phyloP scores from a whole-genome alignment of 306 rosid genomes.

The apple (Malus domestica) region DNA sequence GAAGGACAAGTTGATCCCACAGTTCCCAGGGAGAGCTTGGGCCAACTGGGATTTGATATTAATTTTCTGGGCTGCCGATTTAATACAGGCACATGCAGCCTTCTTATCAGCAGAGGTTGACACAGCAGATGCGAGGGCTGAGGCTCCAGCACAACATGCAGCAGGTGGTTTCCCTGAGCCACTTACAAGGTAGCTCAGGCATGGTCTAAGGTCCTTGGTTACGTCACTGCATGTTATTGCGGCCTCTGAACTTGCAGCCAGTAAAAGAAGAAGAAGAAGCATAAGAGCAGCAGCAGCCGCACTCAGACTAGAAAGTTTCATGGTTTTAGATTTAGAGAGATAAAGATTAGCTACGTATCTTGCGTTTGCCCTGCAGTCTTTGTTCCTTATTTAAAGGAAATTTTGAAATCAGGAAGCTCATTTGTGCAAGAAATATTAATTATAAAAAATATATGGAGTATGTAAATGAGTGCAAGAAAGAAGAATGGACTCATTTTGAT shows the following conservation, averaged over 20 bases:
- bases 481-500: not conserved
- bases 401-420: not conserved
- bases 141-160: constrained; percentile 58
- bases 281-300: not conserved
- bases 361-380: not conserved
- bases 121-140: constrained; percentile 51
- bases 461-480: not conserved
- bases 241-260: constrained; percentile 46
- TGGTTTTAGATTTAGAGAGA: constrained; percentile 1
- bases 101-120: constrained; percentile 44
- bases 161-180: constrained; percentile 68
- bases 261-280: constrained; percentile 23
- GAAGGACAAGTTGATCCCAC: constrained; percentile 44
- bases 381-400: not conserved
- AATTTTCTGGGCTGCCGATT: constrained; percentile 40
- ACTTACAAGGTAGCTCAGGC: constrained; percentile 55
- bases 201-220: constrained; percentile 46
- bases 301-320: constrained; percentile 24
- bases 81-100: constrained; percentile 62
- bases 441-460: not conserved
- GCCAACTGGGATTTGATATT: constrained; percentile 43
- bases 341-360: not conserved
- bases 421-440: not conserved
- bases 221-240: constrained; percentile 51
- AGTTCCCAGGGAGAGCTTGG: constrained; percentile 55